These are phyloP conservation scores for Trichoderma harzianum DNA, from an alignment of 2,329 filamentous ascomycete genomes.

Conservation along the genomic window DNA sequence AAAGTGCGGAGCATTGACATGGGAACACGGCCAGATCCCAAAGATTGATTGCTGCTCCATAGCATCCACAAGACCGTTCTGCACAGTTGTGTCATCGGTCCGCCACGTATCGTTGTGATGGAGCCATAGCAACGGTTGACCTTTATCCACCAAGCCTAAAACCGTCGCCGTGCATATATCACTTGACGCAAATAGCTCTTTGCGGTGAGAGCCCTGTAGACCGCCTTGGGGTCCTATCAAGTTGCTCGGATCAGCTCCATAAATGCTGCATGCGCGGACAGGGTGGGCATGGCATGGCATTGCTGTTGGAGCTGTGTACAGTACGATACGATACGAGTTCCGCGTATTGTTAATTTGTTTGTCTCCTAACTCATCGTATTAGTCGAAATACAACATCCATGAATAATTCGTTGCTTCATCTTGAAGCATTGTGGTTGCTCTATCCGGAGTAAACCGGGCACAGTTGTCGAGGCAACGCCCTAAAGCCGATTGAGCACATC, in stretches of 20 bases:
- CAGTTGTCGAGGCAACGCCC: background rate
- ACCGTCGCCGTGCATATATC: background rate
- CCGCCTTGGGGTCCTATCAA: background rate
- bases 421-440: background rate
- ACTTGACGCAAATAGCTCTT: background rate
- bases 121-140: slow-evolving; percentile 6
- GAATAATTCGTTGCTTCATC: background rate
- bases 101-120: slow-evolving; percentile 11
- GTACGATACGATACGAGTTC: background rate
- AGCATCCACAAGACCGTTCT: background rate
- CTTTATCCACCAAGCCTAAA: background rate
- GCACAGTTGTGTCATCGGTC: slow-evolving; percentile 8
- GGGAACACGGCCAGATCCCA: background rate
- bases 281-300: background rate
- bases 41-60: slow-evolving; percentile 8
- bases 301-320: background rate
- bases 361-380: background rate
- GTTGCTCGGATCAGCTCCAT: slow-evolving; percentile 1
- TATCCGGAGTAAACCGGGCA: background rate
- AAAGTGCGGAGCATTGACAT: background rate
- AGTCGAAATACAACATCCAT: background rate
- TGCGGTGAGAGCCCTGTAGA: slow-evolving; percentile 10
- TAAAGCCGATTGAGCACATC: background rate
- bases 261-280: background rate
- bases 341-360: background rate